These are phyloP conservation scores for Geotrichum ghanense DNA, from an alignment of 805 yeast genomes.

Conservation along the genomic window DNA sequence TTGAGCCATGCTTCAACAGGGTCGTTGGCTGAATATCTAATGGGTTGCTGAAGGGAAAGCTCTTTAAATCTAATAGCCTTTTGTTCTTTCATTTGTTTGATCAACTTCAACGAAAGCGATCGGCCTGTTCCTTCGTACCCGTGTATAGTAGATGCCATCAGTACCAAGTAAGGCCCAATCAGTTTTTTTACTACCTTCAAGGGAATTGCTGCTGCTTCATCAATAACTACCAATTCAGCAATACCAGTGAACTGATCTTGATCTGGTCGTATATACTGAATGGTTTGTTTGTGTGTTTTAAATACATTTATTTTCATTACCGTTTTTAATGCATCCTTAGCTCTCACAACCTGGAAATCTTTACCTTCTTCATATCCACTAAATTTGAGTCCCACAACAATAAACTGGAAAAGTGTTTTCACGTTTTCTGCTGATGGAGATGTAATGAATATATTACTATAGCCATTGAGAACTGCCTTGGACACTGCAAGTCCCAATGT, in stretches of 20 bases:
- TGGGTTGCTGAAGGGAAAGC: conserved; percentile 83
- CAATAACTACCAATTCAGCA: conserved; percentile 92
- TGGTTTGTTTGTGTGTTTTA: conserved; percentile 90
- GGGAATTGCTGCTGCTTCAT: conserved; percentile 99
- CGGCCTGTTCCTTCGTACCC: conserved; percentile 99
- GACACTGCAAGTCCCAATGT: conserved; percentile 94
- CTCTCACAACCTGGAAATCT: conserved; percentile 93
- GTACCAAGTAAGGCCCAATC: conserved; percentile 88
- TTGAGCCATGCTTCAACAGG: conserved; percentile 94
- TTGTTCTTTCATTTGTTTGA: conserved; percentile 83
- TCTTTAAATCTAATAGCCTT: conserved; percentile 57
- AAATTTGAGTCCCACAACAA: conserved; percentile 93
- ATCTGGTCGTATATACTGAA: conserved; percentile 88
- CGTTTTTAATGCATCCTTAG: conserved; percentile 92
- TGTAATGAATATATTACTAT: conserved; percentile 91
- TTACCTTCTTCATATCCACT: conserved; percentile 86
- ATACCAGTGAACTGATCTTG: conserved; percentile 90
- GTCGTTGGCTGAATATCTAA: conserved; percentile 95
- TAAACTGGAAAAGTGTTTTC: conserved; percentile 87
- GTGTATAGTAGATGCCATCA: conserved; percentile 97
- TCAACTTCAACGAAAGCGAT: conserved; percentile 83
- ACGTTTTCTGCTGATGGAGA: conserved; percentile 98
- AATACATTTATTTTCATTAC: conserved; percentile 92
- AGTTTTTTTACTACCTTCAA: conserved; percentile 82
- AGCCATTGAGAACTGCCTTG: conserved; percentile 92